Percentiles rank a stretch among this genome's conserved stretches.
phyloP scores from a whole-genome alignment of 768 basidiomycete species.

The Lactifluus hygrophoroides region DNA sequence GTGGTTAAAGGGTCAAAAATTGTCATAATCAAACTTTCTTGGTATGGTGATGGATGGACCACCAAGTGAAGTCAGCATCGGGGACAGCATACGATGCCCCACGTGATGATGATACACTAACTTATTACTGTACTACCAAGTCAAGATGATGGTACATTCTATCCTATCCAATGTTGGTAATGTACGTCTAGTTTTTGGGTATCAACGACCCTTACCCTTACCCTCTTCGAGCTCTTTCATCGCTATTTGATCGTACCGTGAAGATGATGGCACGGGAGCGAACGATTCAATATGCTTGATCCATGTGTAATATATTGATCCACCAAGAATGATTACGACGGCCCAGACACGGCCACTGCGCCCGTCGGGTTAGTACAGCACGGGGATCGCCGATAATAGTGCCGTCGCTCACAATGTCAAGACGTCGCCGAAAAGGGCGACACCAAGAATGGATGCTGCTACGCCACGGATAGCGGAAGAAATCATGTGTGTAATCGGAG shows the following conservation, averaged over 20 bases:
- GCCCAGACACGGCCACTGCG: constrained; percentile 72
- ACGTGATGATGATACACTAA: constrained; percentile 13
- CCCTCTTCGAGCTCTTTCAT: constrained; percentile 59
- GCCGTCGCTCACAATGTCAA: constrained; percentile 54
- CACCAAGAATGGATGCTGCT: constrained; percentile 75
- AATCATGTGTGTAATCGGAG: constrained; percentile 96
- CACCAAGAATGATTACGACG: constrained; percentile 70
- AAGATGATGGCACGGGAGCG: constrained; percentile 23
- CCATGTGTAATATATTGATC: constrained; percentile 86
- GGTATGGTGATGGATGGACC: no score
- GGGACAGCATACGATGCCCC: no score
- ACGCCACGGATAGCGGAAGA: constrained; percentile 94
- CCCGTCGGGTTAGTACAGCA: background rate
- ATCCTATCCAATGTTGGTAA: background rate
- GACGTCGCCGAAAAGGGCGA: constrained; percentile 74
- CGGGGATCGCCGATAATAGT: background rate
- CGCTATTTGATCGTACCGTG: constrained; percentile 51
- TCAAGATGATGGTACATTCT: background rate
- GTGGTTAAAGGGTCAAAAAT: constrained; percentile 42
- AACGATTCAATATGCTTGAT: constrained; percentile 66
- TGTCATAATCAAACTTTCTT: no score
- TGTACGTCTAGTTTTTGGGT: background rate
- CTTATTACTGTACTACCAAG: no score
- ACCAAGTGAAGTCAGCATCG: no score
- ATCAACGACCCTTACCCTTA: constrained; percentile 11